Evolutionary conservation across 2,329 filamentous ascomycete species (phyloP).

Genomic region (Nothopassalora personata): DNA sequence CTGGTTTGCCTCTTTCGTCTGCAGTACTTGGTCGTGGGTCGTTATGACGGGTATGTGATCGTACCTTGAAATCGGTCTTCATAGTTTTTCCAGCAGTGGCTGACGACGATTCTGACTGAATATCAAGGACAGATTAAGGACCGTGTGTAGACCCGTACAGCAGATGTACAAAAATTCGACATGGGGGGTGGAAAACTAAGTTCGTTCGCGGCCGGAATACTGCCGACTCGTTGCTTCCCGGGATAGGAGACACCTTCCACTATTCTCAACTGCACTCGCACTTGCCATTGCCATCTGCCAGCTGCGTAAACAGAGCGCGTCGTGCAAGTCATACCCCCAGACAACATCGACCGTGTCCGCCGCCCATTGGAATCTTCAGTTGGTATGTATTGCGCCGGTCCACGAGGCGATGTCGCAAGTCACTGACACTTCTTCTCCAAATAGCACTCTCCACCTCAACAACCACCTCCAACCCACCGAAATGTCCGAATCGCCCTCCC

Average conservation of each 20-base stretch:
- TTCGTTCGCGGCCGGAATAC: neutral
- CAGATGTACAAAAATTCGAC: slow-evolving; percentile 14
- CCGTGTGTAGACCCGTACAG: no score
- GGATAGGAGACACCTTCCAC: slow-evolving; percentile 5
- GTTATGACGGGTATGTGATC: slow-evolving; percentile 9
- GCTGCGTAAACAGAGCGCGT: neutral
- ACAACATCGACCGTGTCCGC: neutral
- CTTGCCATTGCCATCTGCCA: neutral
- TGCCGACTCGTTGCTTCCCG: neutral
- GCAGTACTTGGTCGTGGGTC: neutral
- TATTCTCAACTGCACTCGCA: neutral
- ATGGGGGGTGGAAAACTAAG: slow-evolving; percentile 2
- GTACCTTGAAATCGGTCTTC: slow-evolving; percentile 99
- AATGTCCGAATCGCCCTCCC: slow-evolving; percentile 61
- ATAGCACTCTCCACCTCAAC: slow-evolving; percentile 6
- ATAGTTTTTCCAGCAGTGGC: slow-evolving; percentile 49
- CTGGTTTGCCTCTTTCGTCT: neutral
- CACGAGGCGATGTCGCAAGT: slow-evolving; percentile 1
- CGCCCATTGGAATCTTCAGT: neutral
- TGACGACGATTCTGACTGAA: neutral
- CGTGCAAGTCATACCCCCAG: neutral
- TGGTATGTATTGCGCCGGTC: neutral
- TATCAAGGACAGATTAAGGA: no score
- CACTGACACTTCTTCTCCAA: neutral
- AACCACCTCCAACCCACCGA: slow-evolving; percentile 20